These are phyloP conservation scores for Colletotrichum sp. DNA, from an alignment of 2,329 filamentous ascomycete genomes.

Conservation along the genomic window DNA sequence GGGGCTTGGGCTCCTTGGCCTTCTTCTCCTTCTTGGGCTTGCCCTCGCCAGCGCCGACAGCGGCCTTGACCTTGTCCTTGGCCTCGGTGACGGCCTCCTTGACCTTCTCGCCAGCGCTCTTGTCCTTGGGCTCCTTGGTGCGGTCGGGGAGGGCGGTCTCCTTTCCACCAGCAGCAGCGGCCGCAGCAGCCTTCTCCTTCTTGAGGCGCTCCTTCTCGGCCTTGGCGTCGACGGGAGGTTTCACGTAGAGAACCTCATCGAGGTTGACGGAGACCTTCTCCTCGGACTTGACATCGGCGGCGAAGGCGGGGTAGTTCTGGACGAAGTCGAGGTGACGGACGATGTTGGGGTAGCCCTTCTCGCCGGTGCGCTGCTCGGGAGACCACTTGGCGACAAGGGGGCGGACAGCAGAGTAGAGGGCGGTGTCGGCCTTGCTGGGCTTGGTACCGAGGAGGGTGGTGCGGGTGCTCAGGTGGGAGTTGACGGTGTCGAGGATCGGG, in stretches of 20 bases:
- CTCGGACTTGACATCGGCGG: constrained; percentile 69
- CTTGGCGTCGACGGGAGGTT: constrained; percentile 88
- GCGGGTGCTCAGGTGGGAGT: constrained; percentile 85
- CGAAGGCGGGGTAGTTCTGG: constrained; percentile 83
- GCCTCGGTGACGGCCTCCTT: constrained; percentile 50
- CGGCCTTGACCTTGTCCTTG: constrained; percentile 55
- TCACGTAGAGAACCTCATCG: constrained; percentile 83
- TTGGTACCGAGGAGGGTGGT: constrained; percentile 90
- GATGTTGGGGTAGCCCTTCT: constrained; percentile 88
- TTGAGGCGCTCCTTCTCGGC: constrained; percentile 96
- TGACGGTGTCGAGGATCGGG: constrained; percentile 78
- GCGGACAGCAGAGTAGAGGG: constrained; percentile 79
- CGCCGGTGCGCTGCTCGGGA: constrained; percentile 85
- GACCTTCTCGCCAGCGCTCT: constrained; percentile 55
- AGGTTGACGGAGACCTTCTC: constrained; percentile 82
- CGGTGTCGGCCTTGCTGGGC: constrained; percentile 86
- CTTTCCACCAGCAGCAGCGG: constrained; percentile 51
- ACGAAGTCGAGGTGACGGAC: constrained; percentile 94
- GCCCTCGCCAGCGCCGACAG: constrained; percentile 35
- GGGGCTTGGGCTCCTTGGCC: constrained; percentile 81
- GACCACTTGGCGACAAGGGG: constrained; percentile 81
- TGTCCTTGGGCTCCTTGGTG: constrained; percentile 67
- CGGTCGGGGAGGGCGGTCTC: constrained; percentile 61
- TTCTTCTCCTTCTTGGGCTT: constrained; percentile 86
- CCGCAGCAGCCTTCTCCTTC: constrained; percentile 86